These are phyloP conservation scores for Salix exigua DNA, from an alignment of 345 rosid species.

Conservation along the genomic window DNA sequence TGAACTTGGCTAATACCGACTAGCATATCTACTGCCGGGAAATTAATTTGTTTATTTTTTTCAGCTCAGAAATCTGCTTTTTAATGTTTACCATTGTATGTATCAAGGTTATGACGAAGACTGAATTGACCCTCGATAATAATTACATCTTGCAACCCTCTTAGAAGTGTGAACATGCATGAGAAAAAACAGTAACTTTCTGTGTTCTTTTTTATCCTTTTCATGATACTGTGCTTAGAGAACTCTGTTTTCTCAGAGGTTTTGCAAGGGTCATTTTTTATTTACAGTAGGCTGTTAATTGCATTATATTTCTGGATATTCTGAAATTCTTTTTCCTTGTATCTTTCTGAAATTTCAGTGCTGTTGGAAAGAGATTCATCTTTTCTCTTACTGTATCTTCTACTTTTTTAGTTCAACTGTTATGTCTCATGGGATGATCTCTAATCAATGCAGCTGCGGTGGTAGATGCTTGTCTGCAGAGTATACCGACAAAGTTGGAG, in stretches of 20 bases:
- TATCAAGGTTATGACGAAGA: neutral
- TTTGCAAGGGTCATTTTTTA: neutral
- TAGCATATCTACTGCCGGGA: neutral
- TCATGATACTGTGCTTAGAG: neutral
- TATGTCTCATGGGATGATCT: constrained; percentile 3
- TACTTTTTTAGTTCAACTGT: neutral
- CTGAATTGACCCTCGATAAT: neutral
- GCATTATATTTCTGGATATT: neutral
- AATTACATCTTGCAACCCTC: neutral
- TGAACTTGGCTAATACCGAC: neutral
- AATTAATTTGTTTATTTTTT: neutral
- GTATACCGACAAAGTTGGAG: constrained; percentile 68
- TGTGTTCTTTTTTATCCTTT: neutral
- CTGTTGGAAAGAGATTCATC: neutral
- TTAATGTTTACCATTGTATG: neutral
- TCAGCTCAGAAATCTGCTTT: neutral
- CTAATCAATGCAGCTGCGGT: constrained; percentile 56
- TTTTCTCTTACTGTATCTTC: neutral
- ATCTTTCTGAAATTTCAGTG: neutral
- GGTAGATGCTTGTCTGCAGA: constrained; percentile 76
- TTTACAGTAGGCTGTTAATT: neutral
- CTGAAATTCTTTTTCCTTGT: neutral
- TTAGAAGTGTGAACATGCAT: neutral
- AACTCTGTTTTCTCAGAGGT: neutral
- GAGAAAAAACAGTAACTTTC: neutral